Base-by-base conservation (phyloP, 768 basidiomycete genomes). In the Pulveroboletus ravenelii region DNA sequence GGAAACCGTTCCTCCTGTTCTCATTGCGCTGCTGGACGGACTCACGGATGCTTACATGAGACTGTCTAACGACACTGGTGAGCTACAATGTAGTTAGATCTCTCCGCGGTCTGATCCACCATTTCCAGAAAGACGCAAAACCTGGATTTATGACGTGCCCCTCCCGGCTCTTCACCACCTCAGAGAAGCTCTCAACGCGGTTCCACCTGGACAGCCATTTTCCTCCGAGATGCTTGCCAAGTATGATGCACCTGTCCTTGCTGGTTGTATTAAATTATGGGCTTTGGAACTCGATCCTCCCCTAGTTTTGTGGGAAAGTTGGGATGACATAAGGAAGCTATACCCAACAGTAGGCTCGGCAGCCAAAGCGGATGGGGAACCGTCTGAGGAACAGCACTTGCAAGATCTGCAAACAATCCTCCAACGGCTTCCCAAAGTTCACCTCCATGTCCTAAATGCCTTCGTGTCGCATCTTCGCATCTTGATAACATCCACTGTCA, bases 91-190 rank as follows among this genome's bases (percentile, higher is more conserved):
- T 20, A 30, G 38, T 15, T 42, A 2, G 15, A 8, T 39, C 15
- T 18, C 9, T 14, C 6, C 32, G 4, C 41, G 10, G 7, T 42
- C 41, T 56, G 20, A 59, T 36, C 12, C 15, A 32, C 48, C n/a
- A 18, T 47, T 12, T 32, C 5, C 62, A 84, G 93, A 94, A 65
- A 87, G 82, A 63, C 83, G 94, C 51, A 92, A 87, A 72, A 73
- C 85, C 4, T 97, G 94, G 94, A 89, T 97, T 47, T 98, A 96
- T 68, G 92, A 97, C 59, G 88, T 90, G 4, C 93, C 93, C 1
- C 77, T 98, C 6, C 74, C 82, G 2, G 81, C 82, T 23, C 79
- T 88, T 14, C 94, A 98, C 60, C 86, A 87, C 51, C 81, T 97
- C 29, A 84, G 94, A 50, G 89, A 93, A 68, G 76, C 77, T 6